Evolutionary conservation across 1,139 yeast species (phyloP).

Genomic region (Sugiyamaella castrensis): DNA sequence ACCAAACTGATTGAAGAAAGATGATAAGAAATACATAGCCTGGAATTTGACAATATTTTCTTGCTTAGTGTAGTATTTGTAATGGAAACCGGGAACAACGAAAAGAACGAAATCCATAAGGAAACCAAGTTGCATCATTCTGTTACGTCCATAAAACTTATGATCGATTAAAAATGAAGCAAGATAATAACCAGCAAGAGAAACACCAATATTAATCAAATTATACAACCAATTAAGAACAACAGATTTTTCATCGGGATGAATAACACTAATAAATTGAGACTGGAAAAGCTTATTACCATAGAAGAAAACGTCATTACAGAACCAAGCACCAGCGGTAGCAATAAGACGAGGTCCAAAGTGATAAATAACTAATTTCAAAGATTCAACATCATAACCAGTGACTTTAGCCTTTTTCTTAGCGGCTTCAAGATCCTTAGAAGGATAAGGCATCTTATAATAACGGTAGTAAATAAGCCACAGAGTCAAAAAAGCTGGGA

Average conservation of each 20-base stretch:
- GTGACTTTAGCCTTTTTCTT: conserved; percentile 37
- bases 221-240: conserved; percentile 73
- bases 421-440: conserved; percentile 31
- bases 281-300: conserved; percentile 76
- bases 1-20: conserved; percentile 69
- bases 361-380: conserved; percentile 46
- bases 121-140: conserved; percentile 60
- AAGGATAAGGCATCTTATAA: conserved; percentile 39
- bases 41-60: conserved; percentile 54
- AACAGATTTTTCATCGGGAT: conserved; percentile 60
- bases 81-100: conserved; percentile 62
- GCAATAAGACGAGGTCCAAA: conserved; percentile 88
- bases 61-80: conserved; percentile 46
- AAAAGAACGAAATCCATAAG: conserved; percentile 55
- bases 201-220: conserved; percentile 65
- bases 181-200: conserved; percentile 66
- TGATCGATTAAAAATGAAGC: conserved; percentile 57
- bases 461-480: conserved; percentile 41
- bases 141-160: conserved; percentile 54
- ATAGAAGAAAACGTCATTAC: conserved; percentile 92
- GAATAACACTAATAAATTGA: conserved; percentile 62
- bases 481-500: conserved; percentile 41
- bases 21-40: conserved; percentile 59
- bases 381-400: conserved; percentile 37
- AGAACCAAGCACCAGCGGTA: conserved; percentile 96